Conservation (phyloP, 169 alveolate genomes). For the Toxoplasma gondii region DNA sequence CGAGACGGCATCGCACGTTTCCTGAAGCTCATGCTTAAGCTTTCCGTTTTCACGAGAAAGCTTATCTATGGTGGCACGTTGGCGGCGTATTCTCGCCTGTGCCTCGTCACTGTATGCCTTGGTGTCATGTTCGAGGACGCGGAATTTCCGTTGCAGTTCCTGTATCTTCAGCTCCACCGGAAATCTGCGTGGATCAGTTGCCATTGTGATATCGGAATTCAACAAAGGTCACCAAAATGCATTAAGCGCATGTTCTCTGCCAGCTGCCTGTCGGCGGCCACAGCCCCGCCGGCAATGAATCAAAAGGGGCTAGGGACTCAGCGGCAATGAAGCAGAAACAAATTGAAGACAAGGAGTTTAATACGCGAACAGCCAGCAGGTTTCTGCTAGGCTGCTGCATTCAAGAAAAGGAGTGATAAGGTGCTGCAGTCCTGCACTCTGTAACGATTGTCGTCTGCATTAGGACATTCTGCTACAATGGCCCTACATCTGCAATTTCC, state of each 20-base stretch:
- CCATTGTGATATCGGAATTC: background rate
- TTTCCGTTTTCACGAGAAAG: conserved; percentile 43
- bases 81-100: conserved; percentile 56
- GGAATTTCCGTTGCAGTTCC: conserved; percentile 54
- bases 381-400: background rate
- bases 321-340: background rate
- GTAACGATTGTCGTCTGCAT: background rate
- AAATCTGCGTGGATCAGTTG: background rate
- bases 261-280: background rate
- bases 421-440: background rate
- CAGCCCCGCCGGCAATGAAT: conserved; percentile 25
- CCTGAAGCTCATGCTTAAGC: conserved; percentile 50
- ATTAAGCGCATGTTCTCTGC: background rate
- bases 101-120: conserved; percentile 56
- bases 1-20: conserved; percentile 53
- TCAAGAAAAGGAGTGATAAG: background rate
- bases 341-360: background rate
- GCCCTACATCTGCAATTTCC: conserved; percentile 27
- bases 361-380: background rate
- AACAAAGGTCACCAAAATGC: background rate
- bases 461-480: background rate
- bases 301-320: background rate
- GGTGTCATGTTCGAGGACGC: conserved; percentile 44
- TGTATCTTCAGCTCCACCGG: conserved; percentile 34
- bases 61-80: conserved; percentile 60